These are phyloP conservation scores for Solanum pimpinellifolium DNA, from an alignment of 257 asterid genomes.

Conservation along the genomic window DNA sequence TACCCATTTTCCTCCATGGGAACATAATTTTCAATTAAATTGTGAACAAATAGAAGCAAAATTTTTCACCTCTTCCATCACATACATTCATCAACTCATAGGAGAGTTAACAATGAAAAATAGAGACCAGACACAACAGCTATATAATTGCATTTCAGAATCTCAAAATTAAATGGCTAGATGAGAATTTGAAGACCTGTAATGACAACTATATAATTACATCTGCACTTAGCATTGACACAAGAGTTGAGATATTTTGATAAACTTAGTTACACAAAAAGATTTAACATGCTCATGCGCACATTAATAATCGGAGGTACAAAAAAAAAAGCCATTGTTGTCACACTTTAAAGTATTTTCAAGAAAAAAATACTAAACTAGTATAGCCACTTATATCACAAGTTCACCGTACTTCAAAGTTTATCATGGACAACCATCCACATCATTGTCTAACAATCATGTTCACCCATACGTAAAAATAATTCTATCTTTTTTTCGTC, in stretches of 20 bases:
- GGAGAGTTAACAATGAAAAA: neutral
- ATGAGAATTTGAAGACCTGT: neutral
- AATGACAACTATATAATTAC: neutral
- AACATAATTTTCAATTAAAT: no score
- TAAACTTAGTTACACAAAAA: neutral
- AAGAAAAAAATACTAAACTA: neutral
- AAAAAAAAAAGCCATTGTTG: neutral
- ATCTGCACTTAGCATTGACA: neutral
- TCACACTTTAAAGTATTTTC: neutral
- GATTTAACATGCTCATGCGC: neutral
- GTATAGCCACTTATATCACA: neutral
- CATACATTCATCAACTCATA: neutral
- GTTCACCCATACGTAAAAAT: neutral
- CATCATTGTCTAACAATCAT: neutral
- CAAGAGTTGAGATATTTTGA: neutral
- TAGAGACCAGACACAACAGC: neutral
- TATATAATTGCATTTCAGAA: neutral
- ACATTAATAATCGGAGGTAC: neutral
- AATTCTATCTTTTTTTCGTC: neutral
- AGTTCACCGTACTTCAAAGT: neutral
- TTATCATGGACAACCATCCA: neutral
- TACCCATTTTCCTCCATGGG: no score
- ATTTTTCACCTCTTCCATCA: neutral
- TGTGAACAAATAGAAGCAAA: neutral
- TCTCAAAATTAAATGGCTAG: neutral